Evolutionary conservation across 202 grass and related monocot genomes (phyloP).

Genomic region (Setaria viridis): DNA sequence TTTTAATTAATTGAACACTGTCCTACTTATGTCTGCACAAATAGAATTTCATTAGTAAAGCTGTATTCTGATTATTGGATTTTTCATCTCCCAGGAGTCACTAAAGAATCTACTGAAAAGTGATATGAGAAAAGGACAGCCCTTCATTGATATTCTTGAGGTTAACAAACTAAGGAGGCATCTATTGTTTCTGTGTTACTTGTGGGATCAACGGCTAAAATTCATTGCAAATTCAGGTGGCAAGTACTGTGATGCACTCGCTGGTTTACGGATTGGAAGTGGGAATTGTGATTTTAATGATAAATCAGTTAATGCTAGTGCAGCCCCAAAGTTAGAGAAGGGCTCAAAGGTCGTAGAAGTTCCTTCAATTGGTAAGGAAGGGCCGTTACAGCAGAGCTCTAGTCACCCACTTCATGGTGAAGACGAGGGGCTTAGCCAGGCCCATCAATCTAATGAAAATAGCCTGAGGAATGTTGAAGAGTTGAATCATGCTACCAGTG

Average conservation of each 20-base stretch:
- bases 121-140: constrained; percentile 63
- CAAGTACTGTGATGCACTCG: constrained; percentile 55
- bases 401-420: constrained; percentile 34
- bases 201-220: constrained; percentile 87
- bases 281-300: constrained; percentile 52
- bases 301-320: constrained; percentile 39
- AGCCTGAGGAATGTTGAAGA: constrained; percentile 22
- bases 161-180: constrained; percentile 85
- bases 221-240: constrained; percentile 71
- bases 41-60: constrained; percentile 11
- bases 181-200: constrained; percentile 79
- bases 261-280: constrained; percentile 55
- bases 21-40: constrained; percentile 24
- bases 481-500: constrained; percentile 48
- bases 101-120: constrained; percentile 71
- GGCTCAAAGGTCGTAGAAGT: constrained; percentile 44
- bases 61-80: constrained; percentile 52
- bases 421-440: constrained; percentile 37
- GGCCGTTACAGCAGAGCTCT: constrained; percentile 32
- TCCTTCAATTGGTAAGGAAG: constrained; percentile 49
- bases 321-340: constrained; percentile 46
- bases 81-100: constrained; percentile 73
- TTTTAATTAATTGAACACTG: constrained; percentile 21
- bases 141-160: constrained; percentile 91
- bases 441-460: constrained; percentile 48